Conservation (phyloP, 2,329 filamentous ascomycete species). For the Trichoderma endophyticum region DNA sequence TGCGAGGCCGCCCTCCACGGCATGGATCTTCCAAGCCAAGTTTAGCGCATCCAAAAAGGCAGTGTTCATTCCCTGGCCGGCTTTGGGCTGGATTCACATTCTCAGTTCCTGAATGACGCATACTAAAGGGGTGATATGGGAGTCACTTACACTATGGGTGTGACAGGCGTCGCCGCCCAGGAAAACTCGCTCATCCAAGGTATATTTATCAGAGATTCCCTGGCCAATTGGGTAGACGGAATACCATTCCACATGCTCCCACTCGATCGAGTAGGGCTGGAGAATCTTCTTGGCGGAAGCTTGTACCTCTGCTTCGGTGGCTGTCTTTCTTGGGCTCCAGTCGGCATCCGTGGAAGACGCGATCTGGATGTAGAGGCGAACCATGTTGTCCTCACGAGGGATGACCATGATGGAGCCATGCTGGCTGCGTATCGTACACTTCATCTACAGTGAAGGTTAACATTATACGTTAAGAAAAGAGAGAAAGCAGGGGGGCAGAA, state of each 20-base stretch:
- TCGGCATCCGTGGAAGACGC: slow-evolving; percentile 59
- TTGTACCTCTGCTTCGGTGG: slow-evolving; percentile 62
- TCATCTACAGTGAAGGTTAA: slow-evolving; percentile 57
- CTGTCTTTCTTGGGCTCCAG: slow-evolving; percentile 60
- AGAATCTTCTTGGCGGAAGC: slow-evolving; percentile 63
- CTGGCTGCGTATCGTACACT: slow-evolving; percentile 72
- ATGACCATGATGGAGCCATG: slow-evolving; percentile 78
- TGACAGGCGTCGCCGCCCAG: slow-evolving; percentile 76
- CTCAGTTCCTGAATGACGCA: slow-evolving; percentile 32
- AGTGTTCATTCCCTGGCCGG: slow-evolving; percentile 77
- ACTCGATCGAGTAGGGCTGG: slow-evolving; percentile 63
- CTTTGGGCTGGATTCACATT: slow-evolving; percentile 61
- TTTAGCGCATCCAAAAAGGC: slow-evolving; percentile 81
- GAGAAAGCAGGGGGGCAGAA: too few relatives aligned
- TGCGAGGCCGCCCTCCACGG: slow-evolving; percentile 80
- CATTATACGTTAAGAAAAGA: neutral
- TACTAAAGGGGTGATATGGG: neutral
- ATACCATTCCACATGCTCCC: slow-evolving; percentile 69
- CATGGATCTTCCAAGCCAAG: slow-evolving; percentile 93
- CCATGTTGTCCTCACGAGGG: slow-evolving; percentile 65
- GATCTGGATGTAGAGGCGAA: slow-evolving; percentile 68
- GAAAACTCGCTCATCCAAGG: slow-evolving; percentile 67
- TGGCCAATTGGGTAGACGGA: slow-evolving; percentile 76
- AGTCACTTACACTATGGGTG: slow-evolving; percentile 63
- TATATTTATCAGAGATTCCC: slow-evolving; percentile 66